These are phyloP conservation scores for Yamadazyma nakazawae DNA, from an alignment of 805 yeast species.

Conservation along the genomic window DNA sequence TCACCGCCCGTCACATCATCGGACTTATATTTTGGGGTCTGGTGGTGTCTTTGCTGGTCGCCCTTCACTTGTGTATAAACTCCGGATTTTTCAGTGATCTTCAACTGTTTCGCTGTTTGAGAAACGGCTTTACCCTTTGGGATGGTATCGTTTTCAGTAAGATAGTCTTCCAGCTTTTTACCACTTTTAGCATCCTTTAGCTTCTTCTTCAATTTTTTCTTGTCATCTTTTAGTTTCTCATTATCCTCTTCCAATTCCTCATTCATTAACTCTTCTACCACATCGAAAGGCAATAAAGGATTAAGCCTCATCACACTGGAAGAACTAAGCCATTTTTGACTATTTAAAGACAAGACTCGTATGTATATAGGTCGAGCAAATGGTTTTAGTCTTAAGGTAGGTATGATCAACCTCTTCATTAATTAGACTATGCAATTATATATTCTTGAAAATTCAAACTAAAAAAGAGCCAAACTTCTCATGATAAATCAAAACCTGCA, in stretches of 20 bases:
- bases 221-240: slow-evolving; percentile 26
- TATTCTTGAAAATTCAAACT: not conserved
- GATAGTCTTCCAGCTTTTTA: slow-evolving; percentile 7
- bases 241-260: slow-evolving; percentile 30
- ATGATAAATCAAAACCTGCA: slow-evolving; percentile 84
- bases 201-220: slow-evolving; percentile 23
- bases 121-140: slow-evolving; percentile 11
- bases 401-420: not conserved
- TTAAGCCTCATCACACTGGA: slow-evolving; percentile 19
- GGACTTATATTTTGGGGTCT: not conserved
- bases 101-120: slow-evolving; percentile 6
- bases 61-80: not conserved
- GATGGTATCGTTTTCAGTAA: slow-evolving; percentile 10
- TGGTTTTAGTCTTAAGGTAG: not conserved
- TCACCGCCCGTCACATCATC: not conserved
- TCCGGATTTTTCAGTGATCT: not conserved
- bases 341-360: not conserved
- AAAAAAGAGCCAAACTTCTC: slow-evolving; percentile 4
- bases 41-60: not conserved
- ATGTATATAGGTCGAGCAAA: not conserved
- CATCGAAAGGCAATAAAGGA: slow-evolving; percentile 42
- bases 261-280: slow-evolving; percentile 32
- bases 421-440: not conserved
- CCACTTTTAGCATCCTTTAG: slow-evolving; percentile 16
- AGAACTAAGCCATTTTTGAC: not conserved